Conservation (phyloP, 495 filamentous ascomycete genomes). For the Evansstolkia leycettana region DNA sequence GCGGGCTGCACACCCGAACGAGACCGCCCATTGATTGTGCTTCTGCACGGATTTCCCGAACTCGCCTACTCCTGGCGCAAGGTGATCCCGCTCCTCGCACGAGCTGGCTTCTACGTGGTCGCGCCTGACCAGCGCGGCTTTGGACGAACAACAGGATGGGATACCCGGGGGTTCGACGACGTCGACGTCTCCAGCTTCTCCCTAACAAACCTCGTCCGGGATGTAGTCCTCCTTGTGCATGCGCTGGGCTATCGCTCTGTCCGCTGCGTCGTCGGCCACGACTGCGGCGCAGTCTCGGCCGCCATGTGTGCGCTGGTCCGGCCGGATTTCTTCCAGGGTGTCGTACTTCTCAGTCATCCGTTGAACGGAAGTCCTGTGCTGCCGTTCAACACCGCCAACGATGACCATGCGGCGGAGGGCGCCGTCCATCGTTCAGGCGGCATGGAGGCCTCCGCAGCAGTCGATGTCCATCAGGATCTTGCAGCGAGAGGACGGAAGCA, state of each 20-base stretch:
- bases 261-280: conserved; percentile 52
- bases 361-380: conserved; percentile 37
- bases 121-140: conserved; percentile 60
- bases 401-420: conserved; percentile 10
- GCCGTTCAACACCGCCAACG: conserved; percentile 37
- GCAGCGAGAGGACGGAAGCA: conserved; percentile 45
- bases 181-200: conserved; percentile 46
- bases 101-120: conserved; percentile 47
- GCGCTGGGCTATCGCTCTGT: conserved; percentile 46
- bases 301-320: conserved; percentile 48
- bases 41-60: conserved; percentile 57
- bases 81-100: conserved; percentile 42
- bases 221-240: conserved; percentile 48
- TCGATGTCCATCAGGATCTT: conserved; percentile 44
- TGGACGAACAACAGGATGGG: conserved; percentile 53
- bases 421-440: conserved; percentile 4
- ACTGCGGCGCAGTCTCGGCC: conserved; percentile 50
- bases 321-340: conserved; percentile 48
- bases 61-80: conserved; percentile 60
- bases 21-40: conserved; percentile 44
- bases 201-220: conserved; percentile 46
- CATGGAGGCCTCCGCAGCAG: conserved; percentile 6
- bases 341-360: conserved; percentile 44
- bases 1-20: conserved; percentile 25
- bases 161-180: conserved; percentile 31